A percentile compares a stretch with the other conserved stretches of the same genome.
Conservation (phyloP, 148 eudicot species). For the Limonium bicolor region DNA sequence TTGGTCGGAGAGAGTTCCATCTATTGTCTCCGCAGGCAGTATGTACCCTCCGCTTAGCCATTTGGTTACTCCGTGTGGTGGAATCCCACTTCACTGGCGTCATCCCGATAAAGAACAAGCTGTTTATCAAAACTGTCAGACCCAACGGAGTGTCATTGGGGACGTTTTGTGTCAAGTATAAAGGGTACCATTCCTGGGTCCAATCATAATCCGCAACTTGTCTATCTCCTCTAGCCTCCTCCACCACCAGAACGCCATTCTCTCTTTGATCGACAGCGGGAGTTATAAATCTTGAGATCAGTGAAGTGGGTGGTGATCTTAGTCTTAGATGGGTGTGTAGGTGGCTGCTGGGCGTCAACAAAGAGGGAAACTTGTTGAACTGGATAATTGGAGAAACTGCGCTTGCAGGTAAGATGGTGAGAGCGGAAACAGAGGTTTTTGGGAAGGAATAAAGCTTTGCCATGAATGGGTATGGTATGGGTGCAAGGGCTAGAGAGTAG, state of each 20-base stretch:
- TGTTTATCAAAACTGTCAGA: constrained; percentile 79
- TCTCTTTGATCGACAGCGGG: constrained; percentile 6
- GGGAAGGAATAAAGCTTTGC: not conserved
- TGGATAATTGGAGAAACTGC: not conserved
- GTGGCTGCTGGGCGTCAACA: too few relatives aligned
- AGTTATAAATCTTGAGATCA: not conserved
- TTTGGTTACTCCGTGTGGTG: too few relatives aligned
- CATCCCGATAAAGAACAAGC: constrained; percentile 69
- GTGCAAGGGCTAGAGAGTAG: too few relatives aligned
- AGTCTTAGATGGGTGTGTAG: not conserved
- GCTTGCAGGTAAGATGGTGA: not conserved
- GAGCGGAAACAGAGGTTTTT: not conserved
- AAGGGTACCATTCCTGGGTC: constrained; percentile 95
- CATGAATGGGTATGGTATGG: too few relatives aligned
- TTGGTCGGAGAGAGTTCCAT: too few relatives aligned
- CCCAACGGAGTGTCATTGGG: constrained; percentile 96
- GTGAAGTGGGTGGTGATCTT: not conserved
- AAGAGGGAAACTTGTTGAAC: too few relatives aligned
- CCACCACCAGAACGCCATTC: constrained; percentile 22
- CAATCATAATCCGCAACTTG: constrained; percentile 52
- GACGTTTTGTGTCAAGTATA: constrained; percentile 52
- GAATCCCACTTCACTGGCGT: too few relatives aligned
- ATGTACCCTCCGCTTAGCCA: too few relatives aligned
- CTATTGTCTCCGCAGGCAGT: too few relatives aligned
- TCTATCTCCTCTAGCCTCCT: constrained; percentile 16